phyloP scores from a whole-genome alignment of 352 stramenopile species.

The Globisporangium spiculum region DNA sequence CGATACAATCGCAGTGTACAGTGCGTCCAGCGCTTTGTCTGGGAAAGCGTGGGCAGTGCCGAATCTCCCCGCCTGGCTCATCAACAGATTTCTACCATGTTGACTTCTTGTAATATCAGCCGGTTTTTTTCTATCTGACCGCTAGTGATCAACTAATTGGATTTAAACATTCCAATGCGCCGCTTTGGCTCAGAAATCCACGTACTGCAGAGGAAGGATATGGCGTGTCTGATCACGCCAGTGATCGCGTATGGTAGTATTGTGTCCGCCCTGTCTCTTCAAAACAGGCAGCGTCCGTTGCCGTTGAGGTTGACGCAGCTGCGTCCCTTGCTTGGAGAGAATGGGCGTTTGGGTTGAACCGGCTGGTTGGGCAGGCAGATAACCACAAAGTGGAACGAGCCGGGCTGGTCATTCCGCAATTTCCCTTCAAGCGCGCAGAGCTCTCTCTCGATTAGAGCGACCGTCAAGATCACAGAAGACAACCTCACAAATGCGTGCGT shows the following conservation, averaged over 20 bases:
- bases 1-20: not conserved
- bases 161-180: not conserved
- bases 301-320: not conserved
- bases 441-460: not conserved
- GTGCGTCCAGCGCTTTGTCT: not conserved
- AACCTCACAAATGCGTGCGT: not conserved
- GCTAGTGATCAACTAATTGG: not conserved
- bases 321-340: not conserved
- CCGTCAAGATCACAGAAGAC: not conserved
- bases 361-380: not conserved
- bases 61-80: not conserved
- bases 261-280: slow-evolving; percentile 7
- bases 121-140: not conserved
- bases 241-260: not conserved
- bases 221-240: slow-evolving; percentile 8
- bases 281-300: not conserved
- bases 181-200: not conserved
- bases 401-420: slow-evolving; percentile 8
- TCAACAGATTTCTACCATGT: not conserved
- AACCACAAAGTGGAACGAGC: not conserved
- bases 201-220: slow-evolving; percentile 3
- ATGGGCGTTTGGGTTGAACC: not conserved
- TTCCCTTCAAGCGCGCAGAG: slow-evolving; percentile 10
- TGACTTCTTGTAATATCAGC: not conserved
- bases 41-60: not conserved